Evolutionary conservation across 2,329 filamentous ascomycete genomes (phyloP).

Genomic region (Sporothrix dimorphospora): DNA sequence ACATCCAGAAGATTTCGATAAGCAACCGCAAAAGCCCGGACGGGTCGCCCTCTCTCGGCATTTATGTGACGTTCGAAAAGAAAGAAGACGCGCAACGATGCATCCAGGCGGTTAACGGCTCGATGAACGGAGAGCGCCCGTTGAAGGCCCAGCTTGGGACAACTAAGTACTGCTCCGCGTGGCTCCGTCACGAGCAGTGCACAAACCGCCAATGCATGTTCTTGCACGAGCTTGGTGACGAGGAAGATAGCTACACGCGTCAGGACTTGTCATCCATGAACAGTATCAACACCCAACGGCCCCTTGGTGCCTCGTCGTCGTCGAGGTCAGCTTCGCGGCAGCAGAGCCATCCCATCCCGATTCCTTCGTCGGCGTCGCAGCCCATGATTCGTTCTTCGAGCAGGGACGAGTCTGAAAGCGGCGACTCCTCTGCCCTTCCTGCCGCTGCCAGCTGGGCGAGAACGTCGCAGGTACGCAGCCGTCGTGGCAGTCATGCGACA

Average conservation of each 20-base stretch:
- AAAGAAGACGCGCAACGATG: constrained; percentile 89
- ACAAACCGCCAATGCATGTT: constrained; percentile 98
- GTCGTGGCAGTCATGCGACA: constrained; percentile 76
- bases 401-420: constrained; percentile 72
- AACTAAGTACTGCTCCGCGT: constrained; percentile 98
- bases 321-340: constrained; percentile 59
- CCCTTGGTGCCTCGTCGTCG: constrained; percentile 56
- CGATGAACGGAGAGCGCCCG: constrained; percentile 83
- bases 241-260: constrained; percentile 93
- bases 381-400: constrained; percentile 77
- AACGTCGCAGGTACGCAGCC: constrained; percentile 66
- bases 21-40: constrained; percentile 86
- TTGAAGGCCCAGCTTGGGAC: constrained; percentile 82
- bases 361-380: constrained; percentile 45
- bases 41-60: constrained; percentile 83
- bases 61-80: constrained; percentile 96
- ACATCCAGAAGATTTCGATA: constrained; percentile 98
- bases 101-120: constrained; percentile 90
- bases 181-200: constrained; percentile 90
- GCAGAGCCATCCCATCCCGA: constrained; percentile 47
- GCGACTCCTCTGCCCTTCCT: constrained; percentile 88
- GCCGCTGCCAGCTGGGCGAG: constrained; percentile 93
- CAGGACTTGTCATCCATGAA: constrained; percentile 96
- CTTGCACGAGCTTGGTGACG: constrained; percentile 95
- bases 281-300: constrained; percentile 78